Percentiles rank a stretch among this genome's conserved stretches.
phyloP scores from a whole-genome alignment of 148 eudicot species.

The Vaccinium darrowii region DNA sequence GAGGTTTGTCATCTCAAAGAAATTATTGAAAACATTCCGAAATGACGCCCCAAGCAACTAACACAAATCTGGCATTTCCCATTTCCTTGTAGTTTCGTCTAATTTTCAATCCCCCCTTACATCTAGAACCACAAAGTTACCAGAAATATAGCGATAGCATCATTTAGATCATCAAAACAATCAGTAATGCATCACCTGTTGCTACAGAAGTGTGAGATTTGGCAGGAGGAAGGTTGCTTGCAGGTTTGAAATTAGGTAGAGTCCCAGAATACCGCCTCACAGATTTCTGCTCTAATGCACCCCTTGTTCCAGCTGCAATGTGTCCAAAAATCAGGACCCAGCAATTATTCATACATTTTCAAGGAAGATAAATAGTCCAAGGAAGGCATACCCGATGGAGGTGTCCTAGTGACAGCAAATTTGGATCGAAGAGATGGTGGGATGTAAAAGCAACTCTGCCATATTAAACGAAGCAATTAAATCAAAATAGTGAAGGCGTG shows the following conservation, averaged over 20 bases:
- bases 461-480: slow-evolving; percentile 11
- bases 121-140: not conserved
- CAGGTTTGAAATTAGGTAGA: slow-evolving; percentile 20
- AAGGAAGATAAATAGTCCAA: not conserved
- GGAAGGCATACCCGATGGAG: slow-evolving; percentile 45
- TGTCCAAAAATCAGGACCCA: not conserved
- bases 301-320: slow-evolving; percentile 38
- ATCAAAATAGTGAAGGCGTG: not conserved
- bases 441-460: slow-evolving; percentile 70
- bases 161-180: not conserved
- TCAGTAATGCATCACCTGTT: slow-evolving; percentile 12
- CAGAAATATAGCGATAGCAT: not conserved
- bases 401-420: slow-evolving; percentile 45
- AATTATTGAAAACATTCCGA: not conserved
- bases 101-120: not conserved
- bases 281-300: slow-evolving; percentile 26
- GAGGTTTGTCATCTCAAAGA: not conserved
- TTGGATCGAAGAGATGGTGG: slow-evolving; percentile 62
- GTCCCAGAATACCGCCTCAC: slow-evolving; percentile 22
- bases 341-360: not conserved
- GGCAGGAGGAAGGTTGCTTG: slow-evolving; percentile 23
- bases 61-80: not conserved
- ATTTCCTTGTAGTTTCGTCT: not conserved
- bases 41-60: not conserved
- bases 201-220: slow-evolving; percentile 16